Evolutionary conservation across 139 green algal genomes (phyloP), one percentile per base, ranked within the genome.

Genomic region (Chlamydomonas incerta): DNA sequence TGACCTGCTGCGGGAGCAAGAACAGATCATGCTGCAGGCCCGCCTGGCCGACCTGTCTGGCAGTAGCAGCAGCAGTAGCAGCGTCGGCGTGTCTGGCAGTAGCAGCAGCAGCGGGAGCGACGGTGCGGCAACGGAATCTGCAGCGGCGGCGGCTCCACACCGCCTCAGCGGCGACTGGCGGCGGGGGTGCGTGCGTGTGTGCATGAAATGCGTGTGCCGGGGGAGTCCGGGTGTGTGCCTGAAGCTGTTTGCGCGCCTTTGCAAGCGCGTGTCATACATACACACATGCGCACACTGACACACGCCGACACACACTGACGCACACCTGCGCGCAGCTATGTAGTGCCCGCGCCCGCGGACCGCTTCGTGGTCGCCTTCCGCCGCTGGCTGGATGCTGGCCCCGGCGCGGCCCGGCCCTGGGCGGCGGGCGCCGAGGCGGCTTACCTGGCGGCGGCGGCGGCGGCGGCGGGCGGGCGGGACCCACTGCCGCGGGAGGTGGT

Each of bases 1-100:
- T 24, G 76, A 83, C 60, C 28, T 83, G 76, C 28, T 83, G 9
- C 41, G 76, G 60, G 76, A 83, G 60, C 76, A 83, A 26, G 76
- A 83, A 26, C 37, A 11, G 20, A 46, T 34, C 76, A 73, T 83
- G 76, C 9, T 17, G 3, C 76, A 62, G 10, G 62, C 60, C 37
- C 28, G 62, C 6, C 76, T 83, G 60, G 15, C n/a, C 15, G 52
- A 28, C 14, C 50, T 23, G 31, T 1, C 5, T 50, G 41, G 41
- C 41, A 50, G 41, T 8, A 50, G 41, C 41, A 50, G 8, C 41
- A 8, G 41, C 8, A 50, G 41, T 50, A 50, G n/a, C 73, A n/a
- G 55, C 52, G 46, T 5, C 73, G 13, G 55, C n/a, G n/a, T n/a
- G n/a, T n/a, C n/a, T n/a, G 18, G n/a, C 74, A 57, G 47, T 0